A percentile compares a stretch with the other conserved stretches of the same genome.
These are phyloP conservation scores for Pulveroboletus ravenelii DNA, from an alignment of 768 basidiomycete genomes.

Conservation along the genomic window DNA sequence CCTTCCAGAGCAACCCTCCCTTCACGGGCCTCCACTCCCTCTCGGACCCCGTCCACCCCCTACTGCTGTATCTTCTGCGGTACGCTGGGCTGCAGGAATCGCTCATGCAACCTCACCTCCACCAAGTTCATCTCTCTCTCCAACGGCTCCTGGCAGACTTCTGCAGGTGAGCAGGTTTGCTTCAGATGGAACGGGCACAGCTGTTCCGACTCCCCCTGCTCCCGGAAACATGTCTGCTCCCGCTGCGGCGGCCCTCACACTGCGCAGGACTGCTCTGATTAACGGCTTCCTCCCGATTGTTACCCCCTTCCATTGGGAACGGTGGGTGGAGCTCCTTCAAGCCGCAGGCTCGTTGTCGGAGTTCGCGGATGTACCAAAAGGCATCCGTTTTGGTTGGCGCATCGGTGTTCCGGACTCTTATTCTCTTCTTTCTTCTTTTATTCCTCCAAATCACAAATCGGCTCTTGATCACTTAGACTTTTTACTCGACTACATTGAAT, in stretches of 20 bases:
- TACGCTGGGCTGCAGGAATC: too few species aligned
- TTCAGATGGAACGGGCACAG: too few species aligned
- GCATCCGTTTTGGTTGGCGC: background rate
- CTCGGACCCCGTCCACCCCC: too few species aligned
- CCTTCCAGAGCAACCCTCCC: too few species aligned
- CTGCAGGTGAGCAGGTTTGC: too few species aligned
- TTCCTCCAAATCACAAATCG: background rate
- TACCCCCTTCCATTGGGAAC: background rate
- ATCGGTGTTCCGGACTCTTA: background rate
- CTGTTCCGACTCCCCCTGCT: too few species aligned
- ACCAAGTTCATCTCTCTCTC: too few species aligned
- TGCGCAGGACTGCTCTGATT: background rate
- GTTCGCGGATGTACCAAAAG: background rate
- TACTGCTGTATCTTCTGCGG: too few species aligned
- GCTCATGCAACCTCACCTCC: too few species aligned
- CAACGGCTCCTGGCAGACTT: too few species aligned
- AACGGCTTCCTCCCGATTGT: background rate
- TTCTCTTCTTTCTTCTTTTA: background rate
- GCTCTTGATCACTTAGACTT: constrained; percentile 5
- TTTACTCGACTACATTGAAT: constrained; percentile 30
- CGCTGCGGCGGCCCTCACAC: background rate
- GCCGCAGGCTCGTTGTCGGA: background rate
- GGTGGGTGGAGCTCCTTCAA: background rate
- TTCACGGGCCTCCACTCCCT: too few species aligned
- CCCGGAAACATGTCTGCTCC: too few species aligned